Conservation (phyloP, 352 stramenopile genomes). For the Globisporangium heterothallicum region DNA sequence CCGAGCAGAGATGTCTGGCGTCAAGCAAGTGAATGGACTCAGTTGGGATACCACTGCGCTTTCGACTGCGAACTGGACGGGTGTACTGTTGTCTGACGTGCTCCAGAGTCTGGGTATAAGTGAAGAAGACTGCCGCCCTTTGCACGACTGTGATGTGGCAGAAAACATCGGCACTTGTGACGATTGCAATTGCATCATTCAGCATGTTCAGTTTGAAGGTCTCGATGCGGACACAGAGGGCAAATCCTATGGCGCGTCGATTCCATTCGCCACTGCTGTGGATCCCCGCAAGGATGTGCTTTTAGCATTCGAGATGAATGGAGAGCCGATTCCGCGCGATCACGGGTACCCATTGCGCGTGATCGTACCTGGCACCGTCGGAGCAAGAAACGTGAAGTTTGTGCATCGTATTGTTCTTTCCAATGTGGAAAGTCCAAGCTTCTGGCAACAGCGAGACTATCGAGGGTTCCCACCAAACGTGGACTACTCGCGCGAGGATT, state of each 20-base stretch:
- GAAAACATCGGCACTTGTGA: conserved; percentile 52
- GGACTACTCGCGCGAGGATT: conserved; percentile 82
- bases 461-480: conserved; percentile 85
- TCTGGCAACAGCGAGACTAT: conserved; percentile 93
- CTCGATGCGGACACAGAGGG: conserved; percentile 78
- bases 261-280: conserved; percentile 92
- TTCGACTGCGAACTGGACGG: conserved; percentile 94
- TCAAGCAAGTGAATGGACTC: conserved; percentile 87
- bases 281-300: conserved; percentile 94
- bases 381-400: conserved; percentile 97
- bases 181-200: conserved; percentile 62
- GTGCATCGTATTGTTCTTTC: conserved; percentile 88
- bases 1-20: conserved; percentile 89
- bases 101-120: conserved; percentile 84
- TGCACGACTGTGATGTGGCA: conserved; percentile 45
- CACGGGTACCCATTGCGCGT: conserved; percentile 96
- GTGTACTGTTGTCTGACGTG: conserved; percentile 91
- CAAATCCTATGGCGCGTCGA: conserved; percentile 85
- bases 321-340: conserved; percentile 87
- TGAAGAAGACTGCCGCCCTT: conserved; percentile 51
- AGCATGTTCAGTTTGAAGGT: conserved; percentile 85
- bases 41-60: conserved; percentile 88
- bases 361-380: conserved; percentile 94
- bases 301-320: conserved; percentile 99
- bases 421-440: conserved; percentile 78